A percentile compares a stretch with the other conserved stretches of the same genome.
Conservation (phyloP, 2,329 filamentous ascomycete species). For the Byssoonygena ceratinophila region DNA sequence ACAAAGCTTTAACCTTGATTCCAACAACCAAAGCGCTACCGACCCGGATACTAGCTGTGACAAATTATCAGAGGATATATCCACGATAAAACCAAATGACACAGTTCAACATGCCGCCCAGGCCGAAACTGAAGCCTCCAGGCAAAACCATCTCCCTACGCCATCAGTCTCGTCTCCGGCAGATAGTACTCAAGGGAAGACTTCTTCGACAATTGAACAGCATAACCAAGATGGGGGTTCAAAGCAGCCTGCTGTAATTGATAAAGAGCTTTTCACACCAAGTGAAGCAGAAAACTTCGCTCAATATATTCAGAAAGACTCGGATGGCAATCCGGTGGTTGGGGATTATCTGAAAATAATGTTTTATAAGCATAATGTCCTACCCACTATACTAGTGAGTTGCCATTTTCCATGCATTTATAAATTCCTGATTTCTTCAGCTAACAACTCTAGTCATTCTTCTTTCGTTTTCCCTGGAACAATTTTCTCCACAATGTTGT, state of each 20-base stretch:
- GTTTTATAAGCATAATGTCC: constrained; percentile 88
- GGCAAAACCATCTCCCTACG: neutral
- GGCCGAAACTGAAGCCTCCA: neutral
- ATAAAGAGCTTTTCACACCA: constrained; percentile 4
- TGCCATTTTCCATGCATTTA: neutral
- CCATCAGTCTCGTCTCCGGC: neutral
- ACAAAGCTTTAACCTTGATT: constrained; percentile 47
- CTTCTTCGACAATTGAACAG: neutral
- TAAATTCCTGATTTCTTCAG: constrained; percentile 28
- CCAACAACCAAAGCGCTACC: constrained; percentile 24
- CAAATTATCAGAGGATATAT: constrained; percentile 30
- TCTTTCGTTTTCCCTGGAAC: constrained; percentile 98
- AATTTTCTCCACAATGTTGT: constrained; percentile 99
- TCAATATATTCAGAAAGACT: constrained; percentile 46
- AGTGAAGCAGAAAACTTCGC: constrained; percentile 11
- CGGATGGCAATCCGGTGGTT: constrained; percentile 65
- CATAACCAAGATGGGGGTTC: constrained; percentile 21
- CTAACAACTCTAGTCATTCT: constrained; percentile 56
- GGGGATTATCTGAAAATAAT: constrained; percentile 92
- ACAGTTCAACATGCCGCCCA: neutral
- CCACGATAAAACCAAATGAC: constrained; percentile 15
- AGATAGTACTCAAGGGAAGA: neutral
- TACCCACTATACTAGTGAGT: constrained; percentile 86
- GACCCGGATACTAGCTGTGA: constrained; percentile 25
- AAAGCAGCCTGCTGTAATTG: constrained; percentile 15